Conservation (phyloP, 176 grass and related monocot genomes). For the Sorghum bicolor region DNA sequence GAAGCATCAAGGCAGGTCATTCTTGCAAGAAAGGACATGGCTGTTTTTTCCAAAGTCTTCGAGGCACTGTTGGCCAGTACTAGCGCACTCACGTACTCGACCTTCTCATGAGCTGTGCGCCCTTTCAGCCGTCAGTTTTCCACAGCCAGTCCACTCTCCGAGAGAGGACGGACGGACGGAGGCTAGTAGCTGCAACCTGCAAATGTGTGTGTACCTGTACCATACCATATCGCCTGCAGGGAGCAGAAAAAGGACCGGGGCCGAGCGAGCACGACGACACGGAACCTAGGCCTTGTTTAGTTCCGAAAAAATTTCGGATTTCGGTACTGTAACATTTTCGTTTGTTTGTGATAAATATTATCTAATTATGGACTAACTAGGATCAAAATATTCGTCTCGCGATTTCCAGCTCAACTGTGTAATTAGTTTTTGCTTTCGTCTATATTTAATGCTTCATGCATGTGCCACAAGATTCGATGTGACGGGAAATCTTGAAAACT, state of each 20-base stretch:
- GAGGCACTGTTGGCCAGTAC: constrained; percentile 25
- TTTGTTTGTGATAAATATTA: too few relatives aligned
- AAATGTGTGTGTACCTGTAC: background rate
- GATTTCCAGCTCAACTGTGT: too few relatives aligned
- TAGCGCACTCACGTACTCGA: background rate
- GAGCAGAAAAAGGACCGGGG: background rate
- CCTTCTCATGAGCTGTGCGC: constrained; percentile 42
- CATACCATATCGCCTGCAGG: background rate
- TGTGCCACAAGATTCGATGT: too few relatives aligned
- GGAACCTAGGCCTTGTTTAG: too few relatives aligned
- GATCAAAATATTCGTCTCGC: too few relatives aligned
- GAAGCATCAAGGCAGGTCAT: constrained; percentile 9
- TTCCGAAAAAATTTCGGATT: too few relatives aligned
- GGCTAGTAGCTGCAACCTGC: too few relatives aligned
- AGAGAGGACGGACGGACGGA: constrained; percentile 3
- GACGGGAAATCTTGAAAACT: too few relatives aligned
- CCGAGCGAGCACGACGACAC: constrained; percentile 32
- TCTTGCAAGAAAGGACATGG: constrained; percentile 31
- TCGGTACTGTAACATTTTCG: too few relatives aligned
- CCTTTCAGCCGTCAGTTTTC: constrained; percentile 11
- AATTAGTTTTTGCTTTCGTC: too few relatives aligned
- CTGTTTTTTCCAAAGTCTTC: background rate
- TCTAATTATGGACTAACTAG: too few relatives aligned
- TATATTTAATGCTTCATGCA: too few relatives aligned
- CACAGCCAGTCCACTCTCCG: constrained; percentile 13